phyloP scores from a whole-genome alignment of 2,329 filamentous ascomycete species.

The Phialophora macrospora region DNA sequence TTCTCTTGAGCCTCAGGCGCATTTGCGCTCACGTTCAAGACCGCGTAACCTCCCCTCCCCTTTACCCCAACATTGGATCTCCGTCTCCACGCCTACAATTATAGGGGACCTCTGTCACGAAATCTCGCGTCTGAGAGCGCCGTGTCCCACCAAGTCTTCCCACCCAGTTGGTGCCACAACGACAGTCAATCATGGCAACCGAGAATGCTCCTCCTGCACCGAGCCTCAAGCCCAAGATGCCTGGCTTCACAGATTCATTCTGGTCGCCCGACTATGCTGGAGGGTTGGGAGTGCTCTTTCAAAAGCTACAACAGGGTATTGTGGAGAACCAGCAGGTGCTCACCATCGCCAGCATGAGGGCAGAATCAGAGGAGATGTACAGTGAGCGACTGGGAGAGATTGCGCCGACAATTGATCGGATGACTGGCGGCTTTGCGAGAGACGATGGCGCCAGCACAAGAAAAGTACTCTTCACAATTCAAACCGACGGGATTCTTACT shows the following conservation, averaged over 20 bases:
- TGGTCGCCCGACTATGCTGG: conserved; percentile 98
- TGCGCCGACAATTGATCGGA: conserved; percentile 77
- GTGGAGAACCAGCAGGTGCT: conserved; percentile 94
- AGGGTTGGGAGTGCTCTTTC: conserved; percentile 91
- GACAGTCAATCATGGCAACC: conserved; percentile 20
- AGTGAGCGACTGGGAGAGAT: conserved; percentile 81
- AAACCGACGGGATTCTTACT: conserved; percentile 3
- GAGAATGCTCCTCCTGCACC: conserved; percentile 19
- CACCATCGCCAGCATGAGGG: conserved; percentile 88
- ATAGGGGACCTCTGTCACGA: conserved; percentile 1
- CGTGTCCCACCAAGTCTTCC: neutral
- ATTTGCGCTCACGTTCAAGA: neutral
- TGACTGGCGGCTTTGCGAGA: conserved; percentile 79
- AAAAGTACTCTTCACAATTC: conserved; percentile 65
- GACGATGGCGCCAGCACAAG: conserved; percentile 95
- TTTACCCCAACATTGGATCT: neutral
- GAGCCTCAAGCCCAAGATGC: conserved; percentile 62
- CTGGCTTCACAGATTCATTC: conserved; percentile 91
- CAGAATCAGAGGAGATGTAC: conserved; percentile 92
- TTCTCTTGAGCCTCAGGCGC: neutral
- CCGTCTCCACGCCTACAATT: conserved; percentile 8
- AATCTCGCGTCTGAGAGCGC: neutral
- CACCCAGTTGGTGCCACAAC: neutral
- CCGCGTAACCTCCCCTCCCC: conserved; percentile 8
- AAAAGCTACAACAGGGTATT: conserved; percentile 94